These are phyloP conservation scores for Ochetophila trinervis DNA, from an alignment of 306 rosid genomes.

Conservation along the genomic window DNA sequence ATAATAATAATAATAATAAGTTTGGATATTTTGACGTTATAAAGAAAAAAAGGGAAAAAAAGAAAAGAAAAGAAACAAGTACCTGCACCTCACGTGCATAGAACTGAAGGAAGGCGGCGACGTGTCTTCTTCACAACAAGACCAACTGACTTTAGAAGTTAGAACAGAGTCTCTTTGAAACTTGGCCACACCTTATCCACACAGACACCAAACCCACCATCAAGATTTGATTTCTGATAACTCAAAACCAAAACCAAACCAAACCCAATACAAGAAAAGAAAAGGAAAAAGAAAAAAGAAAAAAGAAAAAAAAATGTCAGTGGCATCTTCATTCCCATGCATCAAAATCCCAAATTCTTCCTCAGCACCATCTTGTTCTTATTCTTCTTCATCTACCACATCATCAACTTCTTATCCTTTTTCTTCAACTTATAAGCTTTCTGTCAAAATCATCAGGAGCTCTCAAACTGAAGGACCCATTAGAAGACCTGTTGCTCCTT, in stretches of 20 bases:
- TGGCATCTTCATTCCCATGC: conserved; percentile 66
- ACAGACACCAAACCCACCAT: conserved; percentile 13
- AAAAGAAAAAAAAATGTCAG: conserved; percentile 55
- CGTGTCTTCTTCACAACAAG: too few species aligned
- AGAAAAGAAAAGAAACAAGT: too few species aligned
- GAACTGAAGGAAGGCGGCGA: too few species aligned
- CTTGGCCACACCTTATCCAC: conserved; percentile 80
- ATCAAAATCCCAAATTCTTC: conserved; percentile 62
- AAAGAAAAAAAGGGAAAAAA: too few species aligned
- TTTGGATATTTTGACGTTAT: too few species aligned
- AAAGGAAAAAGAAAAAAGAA: conserved; percentile 12
- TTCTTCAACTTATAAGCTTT: conserved; percentile 41
- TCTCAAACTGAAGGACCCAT: conserved; percentile 86
- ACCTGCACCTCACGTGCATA: conserved; percentile 7
- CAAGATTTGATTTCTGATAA: conserved; percentile 36
- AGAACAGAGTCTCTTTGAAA: conserved; percentile 10
- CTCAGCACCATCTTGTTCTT: conserved; percentile 32
- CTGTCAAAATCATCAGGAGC: conserved; percentile 45
- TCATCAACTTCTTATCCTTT: conserved; percentile 39
- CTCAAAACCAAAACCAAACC: conserved; percentile 28
- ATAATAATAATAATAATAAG: too few species aligned
- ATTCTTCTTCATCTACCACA: conserved; percentile 41
- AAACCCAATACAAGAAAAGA: conserved; percentile 6
- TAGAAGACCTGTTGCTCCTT: conserved; percentile 87
- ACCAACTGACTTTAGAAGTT: not conserved